phyloP scores from a whole-genome alignment of 1,139 yeast species.

The Scheffersomyces titani region DNA sequence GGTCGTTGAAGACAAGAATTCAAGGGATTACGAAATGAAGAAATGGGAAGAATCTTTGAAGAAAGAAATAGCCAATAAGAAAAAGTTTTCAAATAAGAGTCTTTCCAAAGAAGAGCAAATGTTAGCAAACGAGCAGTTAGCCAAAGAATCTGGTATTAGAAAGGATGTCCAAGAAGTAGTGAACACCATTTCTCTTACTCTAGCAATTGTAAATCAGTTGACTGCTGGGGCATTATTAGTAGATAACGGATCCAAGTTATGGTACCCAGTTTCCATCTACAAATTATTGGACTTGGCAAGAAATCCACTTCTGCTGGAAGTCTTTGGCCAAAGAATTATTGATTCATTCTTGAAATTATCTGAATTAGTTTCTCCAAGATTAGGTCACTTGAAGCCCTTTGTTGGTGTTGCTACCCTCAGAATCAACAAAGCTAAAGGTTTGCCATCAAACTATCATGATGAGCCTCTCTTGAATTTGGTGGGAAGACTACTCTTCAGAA shows the following conservation, averaged over 20 bases:
- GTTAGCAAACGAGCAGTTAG: conserved; percentile 59
- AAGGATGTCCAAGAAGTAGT: conserved; percentile 39
- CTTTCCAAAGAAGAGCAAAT: conserved; percentile 76
- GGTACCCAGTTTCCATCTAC: conserved; percentile 71
- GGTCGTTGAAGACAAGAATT: conserved; percentile 53
- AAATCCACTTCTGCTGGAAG: conserved; percentile 30
- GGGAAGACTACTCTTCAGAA: conserved; percentile 69
- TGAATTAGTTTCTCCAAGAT: conserved; percentile 41
- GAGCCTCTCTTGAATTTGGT: conserved; percentile 57
- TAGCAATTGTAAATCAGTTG: conserved; percentile 55
- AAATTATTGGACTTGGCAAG: conserved; percentile 44
- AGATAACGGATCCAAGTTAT: conserved; percentile 66
- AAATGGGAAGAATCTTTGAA: conserved; percentile 90
- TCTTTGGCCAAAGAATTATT: conserved; percentile 42
- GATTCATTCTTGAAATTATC: conserved; percentile 48
- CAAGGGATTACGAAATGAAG: conserved; percentile 79
- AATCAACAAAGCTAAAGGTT: conserved; percentile 38
- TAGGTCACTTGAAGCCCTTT: conserved; percentile 51
- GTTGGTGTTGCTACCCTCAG: conserved; percentile 73
- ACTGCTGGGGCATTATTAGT: conserved; percentile 51
- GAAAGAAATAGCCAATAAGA: conserved; percentile 67
- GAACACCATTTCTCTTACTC: conserved; percentile 45
- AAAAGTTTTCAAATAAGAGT: conserved; percentile 44
- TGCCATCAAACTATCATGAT: conserved; percentile 45
- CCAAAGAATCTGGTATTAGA: conserved; percentile 61